Evolutionary conservation across 257 asterid genomes (phyloP), one percentile per base, ranked within the genome.

Genomic region (Ilex aquifolium): DNA sequence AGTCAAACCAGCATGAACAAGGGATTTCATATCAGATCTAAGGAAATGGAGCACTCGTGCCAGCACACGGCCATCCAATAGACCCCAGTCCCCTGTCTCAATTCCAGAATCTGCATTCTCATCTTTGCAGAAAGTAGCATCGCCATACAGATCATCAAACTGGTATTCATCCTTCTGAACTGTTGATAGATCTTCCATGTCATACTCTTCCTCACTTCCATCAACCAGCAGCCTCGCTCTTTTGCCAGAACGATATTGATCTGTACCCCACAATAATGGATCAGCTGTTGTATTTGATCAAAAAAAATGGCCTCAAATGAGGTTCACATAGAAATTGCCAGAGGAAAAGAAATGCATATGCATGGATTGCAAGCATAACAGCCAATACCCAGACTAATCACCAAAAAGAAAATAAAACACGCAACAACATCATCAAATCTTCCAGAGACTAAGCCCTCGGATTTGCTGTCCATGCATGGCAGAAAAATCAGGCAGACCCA

Each of bases 31-130:
- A 82, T 93, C 99, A 68, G 85, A 83, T 78, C 88, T 79, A 32
- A 93, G 99, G 77, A 85, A 90, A 82, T 93, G 95, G 79, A 93
- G 87, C 70, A 90, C 80, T 29, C 97, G 79, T 32, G 95, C 97
- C 81, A 93, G 81, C 60, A 85, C 74, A 72, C 66, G 82, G 36
- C 95, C 90, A 72, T 86, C 84, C 61, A 93, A 88, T 59, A 76
- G 78, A 64, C 68, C 89, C 99, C 99, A 92, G 73, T 76, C 72
- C 69, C 79, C 85, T 53, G 70, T 76, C 76, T 78, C 84, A 65
- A 65, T 48, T 61, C 72, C 80, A 63, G 80, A 59, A 65, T 69
- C 74, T 60, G 76, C 66, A 61, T 67, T 75, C 44, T 56, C 61
- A 64, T 75, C 87, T 69, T 64, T 63, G 32, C 51, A 64, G 61